phyloP scores from a whole-genome alignment of 345 rosid species.

The Populus euphratica region DNA sequence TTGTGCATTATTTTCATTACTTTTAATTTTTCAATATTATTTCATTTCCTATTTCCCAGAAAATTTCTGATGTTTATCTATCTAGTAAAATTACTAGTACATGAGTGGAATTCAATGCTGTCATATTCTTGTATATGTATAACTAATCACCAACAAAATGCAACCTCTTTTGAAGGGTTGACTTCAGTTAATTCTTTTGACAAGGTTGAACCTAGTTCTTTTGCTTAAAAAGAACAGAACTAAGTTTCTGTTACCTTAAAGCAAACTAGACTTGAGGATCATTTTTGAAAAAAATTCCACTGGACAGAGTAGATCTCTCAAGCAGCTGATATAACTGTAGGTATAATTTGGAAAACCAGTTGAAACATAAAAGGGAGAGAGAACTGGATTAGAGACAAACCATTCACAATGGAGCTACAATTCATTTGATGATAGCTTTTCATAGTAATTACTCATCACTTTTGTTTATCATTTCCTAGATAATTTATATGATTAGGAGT shows the following conservation, averaged over 20 bases:
- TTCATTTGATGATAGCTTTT: too few species aligned
- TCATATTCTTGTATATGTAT: too few species aligned
- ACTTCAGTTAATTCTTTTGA: neutral
- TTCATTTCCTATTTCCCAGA: neutral
- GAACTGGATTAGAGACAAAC: too few species aligned
- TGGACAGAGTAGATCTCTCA: too few species aligned
- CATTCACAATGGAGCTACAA: too few species aligned
- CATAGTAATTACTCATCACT: too few species aligned
- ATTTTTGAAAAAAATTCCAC: neutral
- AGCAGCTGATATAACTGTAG: too few species aligned
- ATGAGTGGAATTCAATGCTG: too few species aligned
- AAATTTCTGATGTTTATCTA: neutral
- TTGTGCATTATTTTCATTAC: neutral
- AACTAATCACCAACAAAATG: neutral
- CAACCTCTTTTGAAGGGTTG: neutral
- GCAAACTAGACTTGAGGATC: neutral
- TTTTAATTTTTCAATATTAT: neutral
- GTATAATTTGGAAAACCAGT: too few species aligned
- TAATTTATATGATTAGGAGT: too few species aligned
- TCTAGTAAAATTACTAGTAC: neutral
- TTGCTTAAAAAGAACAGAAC: neutral
- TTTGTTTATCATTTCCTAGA: too few species aligned
- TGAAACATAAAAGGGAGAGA: too few species aligned
- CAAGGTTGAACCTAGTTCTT: neutral
- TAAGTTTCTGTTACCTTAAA: neutral